Percentiles rank a stretch among this genome's conserved stretches.
Conservation (phyloP, 2,329 filamentous ascomycete genomes). For the Apiospora phragmitis region DNA sequence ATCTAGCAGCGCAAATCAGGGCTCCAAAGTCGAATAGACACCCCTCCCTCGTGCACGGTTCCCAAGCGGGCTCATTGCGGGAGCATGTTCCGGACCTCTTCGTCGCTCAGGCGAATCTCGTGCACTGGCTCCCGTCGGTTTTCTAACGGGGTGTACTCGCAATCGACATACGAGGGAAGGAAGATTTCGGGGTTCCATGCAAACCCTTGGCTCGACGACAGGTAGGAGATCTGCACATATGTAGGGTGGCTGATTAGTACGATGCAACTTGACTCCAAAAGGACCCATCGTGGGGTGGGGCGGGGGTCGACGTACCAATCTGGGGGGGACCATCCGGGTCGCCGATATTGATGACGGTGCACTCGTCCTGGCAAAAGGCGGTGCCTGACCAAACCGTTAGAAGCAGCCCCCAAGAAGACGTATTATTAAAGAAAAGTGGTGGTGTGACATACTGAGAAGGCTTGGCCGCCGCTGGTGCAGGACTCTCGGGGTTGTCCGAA, state of each 20-base stretch:
- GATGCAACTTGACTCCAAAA: conserved; percentile 13
- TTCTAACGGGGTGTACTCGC: conserved; percentile 73
- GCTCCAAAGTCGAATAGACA: conserved; percentile 1
- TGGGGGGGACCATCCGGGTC: conserved; percentile 69
- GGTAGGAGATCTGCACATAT: conserved; percentile 68
- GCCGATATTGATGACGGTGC: conserved; percentile 79
- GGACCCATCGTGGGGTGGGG: background rate
- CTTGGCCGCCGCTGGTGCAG: conserved; percentile 60
- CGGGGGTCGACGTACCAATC: conserved; percentile 56
- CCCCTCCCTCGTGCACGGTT: background rate
- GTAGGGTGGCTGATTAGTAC: conserved; percentile 20
- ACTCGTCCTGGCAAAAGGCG: conserved; percentile 71
- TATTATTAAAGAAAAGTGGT: conserved; percentile 18
- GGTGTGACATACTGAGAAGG: conserved; percentile 55
- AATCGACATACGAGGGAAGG: conserved; percentile 74
- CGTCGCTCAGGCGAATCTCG: conserved; percentile 76
- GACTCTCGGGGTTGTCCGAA: conserved; percentile 41
- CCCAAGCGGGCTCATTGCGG: conserved; percentile 50
- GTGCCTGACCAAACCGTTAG: conserved; percentile 51
- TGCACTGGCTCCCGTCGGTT: conserved; percentile 74
- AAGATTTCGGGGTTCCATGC: conserved; percentile 87
- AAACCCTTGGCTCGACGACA: conserved; percentile 78
- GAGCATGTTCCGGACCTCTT: conserved; percentile 69
- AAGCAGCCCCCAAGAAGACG: conserved; percentile 12
- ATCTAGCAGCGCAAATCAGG: conserved; percentile 5